phyloP scores from a whole-genome alignment of 164 flowering plant genomes.

The Berberis vulgaris region DNA sequence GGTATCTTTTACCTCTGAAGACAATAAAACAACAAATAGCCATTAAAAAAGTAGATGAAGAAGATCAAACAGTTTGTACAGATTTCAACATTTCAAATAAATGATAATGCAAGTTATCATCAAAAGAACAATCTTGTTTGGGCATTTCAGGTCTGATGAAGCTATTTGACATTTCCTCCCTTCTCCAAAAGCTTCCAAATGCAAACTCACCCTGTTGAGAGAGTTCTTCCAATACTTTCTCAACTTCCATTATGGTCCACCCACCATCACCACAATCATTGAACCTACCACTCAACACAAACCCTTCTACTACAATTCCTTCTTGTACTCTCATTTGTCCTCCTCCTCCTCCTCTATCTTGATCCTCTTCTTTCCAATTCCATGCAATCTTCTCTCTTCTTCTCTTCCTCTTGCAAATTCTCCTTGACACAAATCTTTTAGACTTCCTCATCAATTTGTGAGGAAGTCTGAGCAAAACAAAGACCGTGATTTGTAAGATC shows the following conservation, averaged over 20 bases:
- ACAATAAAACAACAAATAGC: no score
- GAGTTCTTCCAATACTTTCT: slow-evolving; percentile 44
- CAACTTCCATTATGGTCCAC: slow-evolving; percentile 40
- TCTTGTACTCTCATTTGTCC: slow-evolving; percentile 8
- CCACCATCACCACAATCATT: slow-evolving; percentile 4
- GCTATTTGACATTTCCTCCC: slow-evolving; percentile 14
- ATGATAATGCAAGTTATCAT: not conserved
- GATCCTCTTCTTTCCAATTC: slow-evolving; percentile 6
- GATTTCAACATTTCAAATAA: not conserved
- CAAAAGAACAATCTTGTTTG: not conserved
- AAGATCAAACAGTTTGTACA: not conserved
- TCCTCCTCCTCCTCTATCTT: not conserved
- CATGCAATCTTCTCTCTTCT: slow-evolving; percentile 3
- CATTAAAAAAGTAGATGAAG: no score
- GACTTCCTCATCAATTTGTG: slow-evolving; percentile 31
- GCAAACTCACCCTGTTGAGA: slow-evolving; percentile 44
- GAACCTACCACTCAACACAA: not conserved
- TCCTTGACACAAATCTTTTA: slow-evolving; percentile 24
- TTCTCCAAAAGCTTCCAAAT: slow-evolving; percentile 81
- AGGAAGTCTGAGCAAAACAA: slow-evolving; percentile 36
- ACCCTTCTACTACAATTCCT: slow-evolving; percentile 1
- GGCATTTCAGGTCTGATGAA: not conserved
- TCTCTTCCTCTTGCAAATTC: slow-evolving; percentile 20
- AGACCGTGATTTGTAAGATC: slow-evolving; percentile 41
- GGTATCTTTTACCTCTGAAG: no score